Base-by-base conservation (phyloP, 1,284 basidiomycete species). In the Puccinia polysora region DNA sequence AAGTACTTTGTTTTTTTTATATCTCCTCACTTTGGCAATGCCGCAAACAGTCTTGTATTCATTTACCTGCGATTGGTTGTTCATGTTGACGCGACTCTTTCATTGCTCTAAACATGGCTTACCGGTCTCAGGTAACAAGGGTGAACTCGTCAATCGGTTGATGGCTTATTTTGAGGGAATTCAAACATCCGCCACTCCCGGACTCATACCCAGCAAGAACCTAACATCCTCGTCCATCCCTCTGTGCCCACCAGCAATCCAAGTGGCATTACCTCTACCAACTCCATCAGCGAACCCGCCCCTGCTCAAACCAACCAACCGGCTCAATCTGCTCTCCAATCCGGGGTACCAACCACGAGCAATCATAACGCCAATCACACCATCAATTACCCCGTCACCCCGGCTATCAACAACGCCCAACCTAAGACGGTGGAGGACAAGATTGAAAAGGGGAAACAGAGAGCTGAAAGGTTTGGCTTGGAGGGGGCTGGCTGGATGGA, bases 391-490 rank as follows among this genome's bases (percentile, higher is more conserved):
- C n/a, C n/a, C n/a, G n/a, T n/a, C n/a, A n/a, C n/a, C n/a, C n/a
- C n/a, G n/a, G n/a, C n/a, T n/a, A n/a, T n/a, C n/a, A n/a, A n/a
- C n/a, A n/a, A n/a, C n/a, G n/a, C n/a, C n/a, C n/a, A n/a, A n/a
- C n/a, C n/a, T n/a, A 28, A 14, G 36, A 49, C 58, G 20, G 14
- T 64, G 0, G 50, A 55, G 2, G 36, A 6, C 30, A 60, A 72
- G n/a, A 62, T 64, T 28, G 59, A 59, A 23, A 72, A 72, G 28
- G 59, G 59, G 8, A 62, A 50, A 62, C 59, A 47, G 56, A 40
- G 69, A 20, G 69, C 69, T 0, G 30, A 64, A 56, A 36, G 69
- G 20, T 72, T 72, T 50, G 69, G 69, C 18, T 38, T 70, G 12
- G 59, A 62, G n/a, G 43, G 47, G n/a, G n/a, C n/a, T n/a, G n/a